Conservation (phyloP, 768 basidiomycete species). For the Coprinellus micaceus region DNA sequence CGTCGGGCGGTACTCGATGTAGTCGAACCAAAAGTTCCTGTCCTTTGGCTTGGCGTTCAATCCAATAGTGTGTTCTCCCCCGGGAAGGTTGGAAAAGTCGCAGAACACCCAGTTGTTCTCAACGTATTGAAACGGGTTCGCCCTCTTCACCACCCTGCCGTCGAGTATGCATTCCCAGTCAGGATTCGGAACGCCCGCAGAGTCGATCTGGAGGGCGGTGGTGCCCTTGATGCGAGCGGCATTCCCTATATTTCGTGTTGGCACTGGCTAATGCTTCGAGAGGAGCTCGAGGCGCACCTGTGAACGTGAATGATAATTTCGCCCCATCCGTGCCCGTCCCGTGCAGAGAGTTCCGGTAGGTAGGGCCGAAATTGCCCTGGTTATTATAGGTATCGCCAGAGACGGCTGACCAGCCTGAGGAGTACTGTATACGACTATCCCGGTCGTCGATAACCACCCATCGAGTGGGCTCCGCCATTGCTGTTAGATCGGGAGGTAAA, state of each 20-base stretch:
- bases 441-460: conserved; percentile 5
- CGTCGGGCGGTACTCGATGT: conserved; percentile 4
- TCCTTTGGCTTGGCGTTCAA: conserved; percentile 1
- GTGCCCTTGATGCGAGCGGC: conserved; percentile 4
- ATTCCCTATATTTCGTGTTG: background rate
- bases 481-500: too few relatives aligned
- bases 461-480: conserved; percentile 3
- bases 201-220: background rate
- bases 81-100: background rate
- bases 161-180: conserved; percentile 8
- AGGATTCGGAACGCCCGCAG: background rate
- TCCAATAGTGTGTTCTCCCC: conserved; percentile 1
- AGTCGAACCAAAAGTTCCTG: conserved; percentile 4
- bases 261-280: too few relatives aligned
- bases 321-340: background rate
- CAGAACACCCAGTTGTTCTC: conserved; percentile 12
- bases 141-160: background rate
- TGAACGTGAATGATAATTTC: conserved; percentile 1
- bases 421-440: conserved; percentile 1
- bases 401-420: background rate
- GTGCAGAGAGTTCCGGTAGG: background rate
- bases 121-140: background rate
- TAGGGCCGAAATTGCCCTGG: conserved; percentile 1
- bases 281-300: background rate
- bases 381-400: background rate